A percentile compares a stretch with the other conserved stretches of the same genome.
phyloP scores from a whole-genome alignment of 2,329 filamentous ascomycete genomes.

The Escovopsis sp. region DNA sequence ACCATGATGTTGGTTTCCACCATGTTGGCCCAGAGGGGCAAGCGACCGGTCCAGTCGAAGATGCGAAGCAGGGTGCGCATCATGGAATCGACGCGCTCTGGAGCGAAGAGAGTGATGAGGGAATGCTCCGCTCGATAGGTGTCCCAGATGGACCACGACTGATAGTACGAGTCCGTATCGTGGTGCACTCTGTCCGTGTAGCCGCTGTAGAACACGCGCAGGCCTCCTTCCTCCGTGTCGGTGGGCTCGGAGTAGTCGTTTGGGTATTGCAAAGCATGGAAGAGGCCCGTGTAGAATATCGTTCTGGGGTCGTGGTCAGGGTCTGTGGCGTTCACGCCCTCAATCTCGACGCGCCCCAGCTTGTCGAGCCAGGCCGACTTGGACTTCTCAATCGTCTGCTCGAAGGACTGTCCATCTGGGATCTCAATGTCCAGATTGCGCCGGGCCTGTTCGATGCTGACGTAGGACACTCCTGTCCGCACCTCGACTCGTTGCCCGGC shows the following conservation, averaged over 20 bases:
- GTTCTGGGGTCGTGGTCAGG: constrained; percentile 26
- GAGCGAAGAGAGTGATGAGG: constrained; percentile 28
- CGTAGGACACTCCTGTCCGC: constrained; percentile 31
- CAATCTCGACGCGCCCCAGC: constrained; percentile 26
- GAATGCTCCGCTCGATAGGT: constrained; percentile 33
- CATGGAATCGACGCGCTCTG: constrained; percentile 31
- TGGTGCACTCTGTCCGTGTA: constrained; percentile 30
- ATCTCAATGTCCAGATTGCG: constrained; percentile 29
- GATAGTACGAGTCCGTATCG: constrained; percentile 30
- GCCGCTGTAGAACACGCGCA: constrained; percentile 27
- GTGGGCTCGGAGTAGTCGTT: constrained; percentile 32
- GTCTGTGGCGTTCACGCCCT: constrained; percentile 27
- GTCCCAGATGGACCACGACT: constrained; percentile 37
- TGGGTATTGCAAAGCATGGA: constrained; percentile 32
- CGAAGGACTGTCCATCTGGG: constrained; percentile 20
- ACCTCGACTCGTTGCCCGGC: constrained; percentile 22
- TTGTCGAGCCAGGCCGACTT: constrained; percentile 31
- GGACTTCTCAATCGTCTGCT: constrained; percentile 22
- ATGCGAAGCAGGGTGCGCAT: constrained; percentile 30
- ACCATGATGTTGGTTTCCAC: constrained; percentile 38
- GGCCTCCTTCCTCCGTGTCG: constrained; percentile 6
- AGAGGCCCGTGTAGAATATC: constrained; percentile 31
- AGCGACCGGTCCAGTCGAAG: constrained; percentile 29
- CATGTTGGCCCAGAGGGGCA: constrained; percentile 35
- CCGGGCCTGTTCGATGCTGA: constrained; percentile 31